Evolutionary conservation across 2,329 filamentous ascomycete genomes (phyloP), one percentile per base, ranked within the genome.

Genomic region (Trichoderma semiorbis): DNA sequence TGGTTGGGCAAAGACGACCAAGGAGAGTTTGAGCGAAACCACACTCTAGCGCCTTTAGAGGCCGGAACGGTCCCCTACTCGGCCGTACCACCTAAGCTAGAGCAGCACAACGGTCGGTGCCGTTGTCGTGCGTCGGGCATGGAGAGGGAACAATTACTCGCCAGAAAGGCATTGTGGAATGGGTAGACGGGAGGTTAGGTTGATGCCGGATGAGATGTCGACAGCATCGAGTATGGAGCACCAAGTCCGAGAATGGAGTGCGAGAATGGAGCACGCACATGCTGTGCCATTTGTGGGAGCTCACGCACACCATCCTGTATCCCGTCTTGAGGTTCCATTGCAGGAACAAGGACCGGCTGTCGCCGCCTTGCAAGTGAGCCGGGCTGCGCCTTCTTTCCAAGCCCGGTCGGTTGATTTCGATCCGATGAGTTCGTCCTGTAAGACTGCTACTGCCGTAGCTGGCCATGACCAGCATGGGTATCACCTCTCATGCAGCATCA

Each of bases 1-100:
- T 28, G 30, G 39, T 68, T 57, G 64, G 70, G 57, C 57, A 72
- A 60, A 72, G 55, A 72, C 34, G 69, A 26, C 50, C n/a, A 47
- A 64, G 32, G 69, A 57, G 69, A 70, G 69, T 64, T 64, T 70
- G 30, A 47, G 61, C 69, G 50, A 58, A 65, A 47, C 69, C 57
- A 57, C 50, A 64, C 43, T 55, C 69, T 70, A 64, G 68, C 68
- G 68, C 58, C 30, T 57, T 55, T 34, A 30, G 69, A 34, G 21
- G 14, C 68, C 68, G 60, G 68, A 64, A 70, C 57, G n/a, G 47
- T 47, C 64, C 47, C 68, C 68, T 70, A 70, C 58, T 70, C 43
- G 68, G 43, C 30, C 57, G 32, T 28, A 26, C 34, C 32, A 21
- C 21, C 36, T 62, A 21, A 43, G 60, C 43, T 28, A 47, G 32